phyloP scores from a whole-genome alignment of 2,329 filamentous ascomycete species.

The Chaetomium olivaceum region DNA sequence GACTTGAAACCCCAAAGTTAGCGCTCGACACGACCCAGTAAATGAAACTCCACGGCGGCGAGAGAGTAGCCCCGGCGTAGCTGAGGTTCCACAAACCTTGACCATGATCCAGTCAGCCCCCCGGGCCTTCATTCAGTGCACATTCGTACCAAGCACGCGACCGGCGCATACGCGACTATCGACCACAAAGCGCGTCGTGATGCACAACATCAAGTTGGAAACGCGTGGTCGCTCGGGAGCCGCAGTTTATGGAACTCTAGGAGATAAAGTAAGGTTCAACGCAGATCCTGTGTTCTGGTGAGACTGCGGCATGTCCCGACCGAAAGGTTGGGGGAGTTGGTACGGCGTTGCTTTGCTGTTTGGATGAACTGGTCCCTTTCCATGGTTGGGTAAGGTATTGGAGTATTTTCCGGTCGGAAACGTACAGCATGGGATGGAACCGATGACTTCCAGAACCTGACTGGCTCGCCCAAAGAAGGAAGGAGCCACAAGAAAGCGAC shows the following conservation, averaged over 20 bases:
- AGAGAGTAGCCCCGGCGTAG: background rate
- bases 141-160: background rate
- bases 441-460: background rate
- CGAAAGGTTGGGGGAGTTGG: background rate
- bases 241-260: background rate
- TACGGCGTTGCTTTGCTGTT: background rate
- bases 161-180: background rate
- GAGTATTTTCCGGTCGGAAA: background rate
- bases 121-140: background rate
- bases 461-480: background rate
- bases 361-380: background rate
- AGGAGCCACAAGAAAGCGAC: background rate
- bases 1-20: conserved; percentile 9
- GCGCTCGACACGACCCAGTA: conserved; percentile 7
- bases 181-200: background rate
- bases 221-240: background rate
- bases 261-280: conserved; percentile 13
- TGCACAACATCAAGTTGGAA: background rate
- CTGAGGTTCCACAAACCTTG: background rate
- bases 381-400: background rate
- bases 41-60: background rate
- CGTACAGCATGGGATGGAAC: background rate
- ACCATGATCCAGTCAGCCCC: background rate
- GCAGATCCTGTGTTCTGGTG: conserved; percentile 20
- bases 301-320: conserved; percentile 11